phyloP scores from a whole-genome alignment of 768 basidiomycete genomes.

The Lyophyllum shimeji region DNA sequence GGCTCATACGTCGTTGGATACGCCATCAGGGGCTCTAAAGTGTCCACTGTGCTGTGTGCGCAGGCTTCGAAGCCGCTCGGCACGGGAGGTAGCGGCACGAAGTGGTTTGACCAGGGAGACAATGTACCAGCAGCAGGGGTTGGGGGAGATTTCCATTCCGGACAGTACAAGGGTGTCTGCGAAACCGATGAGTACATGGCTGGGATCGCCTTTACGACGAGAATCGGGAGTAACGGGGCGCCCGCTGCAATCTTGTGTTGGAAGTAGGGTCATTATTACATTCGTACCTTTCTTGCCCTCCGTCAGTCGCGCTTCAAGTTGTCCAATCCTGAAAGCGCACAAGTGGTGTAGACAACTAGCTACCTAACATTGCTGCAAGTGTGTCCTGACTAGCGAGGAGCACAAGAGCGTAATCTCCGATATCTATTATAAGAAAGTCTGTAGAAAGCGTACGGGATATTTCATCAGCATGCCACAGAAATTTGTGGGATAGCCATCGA shows the following conservation, averaged over 20 bases:
- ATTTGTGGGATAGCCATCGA: background rate
- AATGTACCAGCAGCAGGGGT: conserved; percentile 6
- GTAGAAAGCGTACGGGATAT: background rate
- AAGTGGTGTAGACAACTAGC: too few species aligned
- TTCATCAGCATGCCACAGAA: background rate
- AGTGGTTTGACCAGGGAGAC: conserved; percentile 15
- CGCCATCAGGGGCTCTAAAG: conserved; percentile 11
- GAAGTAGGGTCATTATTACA: background rate
- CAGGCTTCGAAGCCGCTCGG: conserved; percentile 7
- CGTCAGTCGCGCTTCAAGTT: too few species aligned
- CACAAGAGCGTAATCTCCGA: too few species aligned
- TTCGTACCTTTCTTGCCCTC: too few species aligned
- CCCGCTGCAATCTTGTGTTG: conserved; percentile 12
- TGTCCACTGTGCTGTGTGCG: conserved; percentile 15
- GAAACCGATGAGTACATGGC: conserved; percentile 15
- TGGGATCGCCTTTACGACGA: conserved; percentile 15
- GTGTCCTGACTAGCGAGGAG: too few species aligned
- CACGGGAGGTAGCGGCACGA: conserved; percentile 8
- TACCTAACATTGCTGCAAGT: too few species aligned
- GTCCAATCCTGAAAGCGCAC: too few species aligned
- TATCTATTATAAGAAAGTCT: background rate
- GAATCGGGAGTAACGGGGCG: conserved; percentile 10
- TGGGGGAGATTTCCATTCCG: conserved; percentile 15
- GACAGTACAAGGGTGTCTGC: conserved; percentile 11
- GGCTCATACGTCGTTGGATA: conserved; percentile 14